Evolutionary conservation across 441 rosid genomes (phyloP).

Genomic region (Croton setiger): DNA sequence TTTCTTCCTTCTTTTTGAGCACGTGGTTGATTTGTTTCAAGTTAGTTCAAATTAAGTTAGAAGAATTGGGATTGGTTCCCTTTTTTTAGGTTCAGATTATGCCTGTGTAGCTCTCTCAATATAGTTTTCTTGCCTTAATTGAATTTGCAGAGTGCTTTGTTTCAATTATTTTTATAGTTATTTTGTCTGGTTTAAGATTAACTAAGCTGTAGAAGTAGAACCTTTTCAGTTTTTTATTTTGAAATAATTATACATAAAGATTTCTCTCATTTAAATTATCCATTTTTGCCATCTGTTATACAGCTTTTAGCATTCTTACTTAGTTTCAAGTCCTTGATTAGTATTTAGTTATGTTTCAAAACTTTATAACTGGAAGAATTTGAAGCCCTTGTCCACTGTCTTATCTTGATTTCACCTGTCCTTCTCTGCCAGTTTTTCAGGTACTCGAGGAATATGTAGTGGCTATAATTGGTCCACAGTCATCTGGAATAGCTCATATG

Average conservation of each 20-base stretch:
- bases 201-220: neutral
- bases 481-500: constrained; percentile 74
- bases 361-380: neutral
- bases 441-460: constrained; percentile 57
- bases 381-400: neutral
- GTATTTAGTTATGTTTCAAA: neutral
- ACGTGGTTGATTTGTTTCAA: neutral
- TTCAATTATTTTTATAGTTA: neutral
- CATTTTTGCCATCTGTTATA: neutral
- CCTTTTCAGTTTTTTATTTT: constrained; percentile 1
- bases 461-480: constrained; percentile 78
- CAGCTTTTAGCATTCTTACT: neutral
- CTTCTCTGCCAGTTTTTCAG: constrained; percentile 55
- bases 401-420: constrained; percentile 8
- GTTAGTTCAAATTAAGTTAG: neutral
- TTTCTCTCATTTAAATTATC: neutral
- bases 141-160: neutral
- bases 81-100: neutral
- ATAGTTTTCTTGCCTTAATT: neutral
- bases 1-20: neutral
- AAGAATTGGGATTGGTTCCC: neutral
- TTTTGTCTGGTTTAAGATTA: neutral
- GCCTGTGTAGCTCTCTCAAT: neutral
- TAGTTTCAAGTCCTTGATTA: neutral
- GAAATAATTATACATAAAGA: neutral